phyloP scores from a whole-genome alignment of 2,329 filamentous ascomycete genomes.

The Fusarium armeniacum region DNA sequence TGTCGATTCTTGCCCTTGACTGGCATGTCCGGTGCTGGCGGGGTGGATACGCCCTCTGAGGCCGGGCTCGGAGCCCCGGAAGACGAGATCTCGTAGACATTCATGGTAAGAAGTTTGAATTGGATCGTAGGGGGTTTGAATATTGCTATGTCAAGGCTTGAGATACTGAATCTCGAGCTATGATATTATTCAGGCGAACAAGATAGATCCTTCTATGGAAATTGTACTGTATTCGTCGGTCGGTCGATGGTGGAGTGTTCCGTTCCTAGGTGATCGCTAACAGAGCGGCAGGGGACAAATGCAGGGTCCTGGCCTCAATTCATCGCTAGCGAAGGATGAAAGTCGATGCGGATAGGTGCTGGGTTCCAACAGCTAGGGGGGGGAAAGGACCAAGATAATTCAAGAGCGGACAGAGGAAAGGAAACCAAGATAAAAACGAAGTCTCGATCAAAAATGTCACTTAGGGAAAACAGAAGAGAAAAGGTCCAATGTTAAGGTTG shows the following conservation, averaged over 20 bases:
- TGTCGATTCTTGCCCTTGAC: conserved; percentile 76
- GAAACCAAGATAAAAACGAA: conserved; percentile 23
- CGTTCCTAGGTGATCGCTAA: conserved; percentile 36
- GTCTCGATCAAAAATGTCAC: conserved; percentile 19
- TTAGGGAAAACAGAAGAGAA: conserved; percentile 24
- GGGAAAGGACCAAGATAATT: background rate
- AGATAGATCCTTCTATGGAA: conserved; percentile 4
- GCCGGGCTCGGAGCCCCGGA: conserved; percentile 49
- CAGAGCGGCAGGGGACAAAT: conserved; percentile 23
- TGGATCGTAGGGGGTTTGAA: background rate
- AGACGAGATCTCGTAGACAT: conserved; percentile 45
- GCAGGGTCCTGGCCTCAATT: conserved; percentile 41
- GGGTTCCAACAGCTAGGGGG: background rate
- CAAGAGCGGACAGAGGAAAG: conserved; percentile 9
- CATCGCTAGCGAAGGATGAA: conserved; percentile 38
- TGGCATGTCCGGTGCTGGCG: conserved; percentile 49
- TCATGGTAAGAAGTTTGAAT: conserved; percentile 38
- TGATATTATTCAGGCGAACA: conserved; percentile 1
- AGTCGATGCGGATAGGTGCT: conserved; percentile 4
- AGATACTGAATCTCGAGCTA: conserved; percentile 1
- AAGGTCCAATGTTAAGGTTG: conserved; percentile 31
- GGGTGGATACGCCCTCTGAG: conserved; percentile 46
- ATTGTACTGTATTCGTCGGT: conserved; percentile 21
- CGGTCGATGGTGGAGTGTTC: conserved; percentile 36
- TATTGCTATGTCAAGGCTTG: background rate